Evolutionary conservation across 1,139 yeast species (phyloP), one percentile per base, ranked within the genome.

Genomic region (Meyerozyma smithsonii): DNA sequence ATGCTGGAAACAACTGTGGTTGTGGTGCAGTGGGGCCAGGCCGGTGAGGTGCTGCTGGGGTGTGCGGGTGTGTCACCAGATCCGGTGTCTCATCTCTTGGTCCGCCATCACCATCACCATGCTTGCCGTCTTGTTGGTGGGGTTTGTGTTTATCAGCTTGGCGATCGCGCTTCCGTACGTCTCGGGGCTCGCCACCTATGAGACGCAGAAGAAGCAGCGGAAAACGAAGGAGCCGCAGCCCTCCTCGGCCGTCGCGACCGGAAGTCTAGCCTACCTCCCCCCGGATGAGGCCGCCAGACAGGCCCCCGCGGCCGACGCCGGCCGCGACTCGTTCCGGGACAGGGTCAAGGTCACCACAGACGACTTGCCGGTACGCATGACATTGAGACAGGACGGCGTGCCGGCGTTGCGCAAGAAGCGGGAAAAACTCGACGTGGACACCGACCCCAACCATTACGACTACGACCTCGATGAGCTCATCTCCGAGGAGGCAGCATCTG

Each of bases 381-480:
- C 52, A 37, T 58, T 71, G 43, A 59, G 55, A 37, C 52, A 51
- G 33, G 51, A 47, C 4, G 49, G 46, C n/a, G 36, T 41, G 6
- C 37, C 46, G 11, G 36, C 36, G 2, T 47, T 57, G 24, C 34
- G 47, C 39, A 44, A 38, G 39, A 44, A 48, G 42, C 58, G 56
- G 37, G 72, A 64, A 39, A 60, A 57, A 35, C 48, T 64, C 41
- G 68, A 62, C 37, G 46, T 58, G n/a, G 66, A 64, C 44, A 49
- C 51, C 18, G 59, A 66, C 44, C 72, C 72, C 4, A 58, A 64
- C 50, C 50, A 46, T 21, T 68, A 57, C 49, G 74, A 69, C 46
- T 68, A 86, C 50, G 81, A 79, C 40, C 66, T 88, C 43, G 90
- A 89, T 55, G 59, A 56, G 38, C 54, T 57, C 51, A 54, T 56